Evolutionary conservation across 176 grass and related monocot genomes (phyloP).

Genomic region (Tillandsia leiboldiana): DNA sequence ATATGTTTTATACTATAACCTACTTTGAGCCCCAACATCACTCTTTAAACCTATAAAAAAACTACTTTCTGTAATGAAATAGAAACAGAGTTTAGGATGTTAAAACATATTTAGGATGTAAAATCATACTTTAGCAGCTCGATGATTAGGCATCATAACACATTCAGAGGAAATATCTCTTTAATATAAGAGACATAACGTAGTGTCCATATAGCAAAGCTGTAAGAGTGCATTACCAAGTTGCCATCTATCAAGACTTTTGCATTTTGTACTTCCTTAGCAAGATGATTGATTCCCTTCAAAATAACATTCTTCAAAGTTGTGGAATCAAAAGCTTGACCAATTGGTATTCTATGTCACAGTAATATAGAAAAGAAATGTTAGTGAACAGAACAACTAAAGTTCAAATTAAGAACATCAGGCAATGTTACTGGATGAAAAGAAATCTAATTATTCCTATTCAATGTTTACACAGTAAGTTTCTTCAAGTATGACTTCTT

Average conservation of each 20-base stretch:
- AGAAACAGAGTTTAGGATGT: too few species aligned
- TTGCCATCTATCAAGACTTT: slow-evolving; percentile 63
- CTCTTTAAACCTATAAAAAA: too few species aligned
- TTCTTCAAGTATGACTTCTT: too few species aligned
- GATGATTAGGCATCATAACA: too few species aligned
- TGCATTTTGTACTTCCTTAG: slow-evolving; percentile 63
- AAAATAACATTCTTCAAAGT: slow-evolving; percentile 55
- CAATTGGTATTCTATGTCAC: slow-evolving; percentile 48
- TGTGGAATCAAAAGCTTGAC: slow-evolving; percentile 27
- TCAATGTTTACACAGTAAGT: neutral
- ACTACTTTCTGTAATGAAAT: too few species aligned
- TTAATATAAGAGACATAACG: neutral
- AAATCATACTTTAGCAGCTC: too few species aligned
- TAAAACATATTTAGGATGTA: too few species aligned
- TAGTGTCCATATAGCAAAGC: slow-evolving; percentile 7
- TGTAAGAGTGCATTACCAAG: slow-evolving; percentile 37
- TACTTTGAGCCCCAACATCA: too few species aligned
- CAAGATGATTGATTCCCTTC: slow-evolving; percentile 60
- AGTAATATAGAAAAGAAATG: neutral
- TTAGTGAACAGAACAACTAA: neutral
- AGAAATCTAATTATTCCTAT: slow-evolving; percentile 9
- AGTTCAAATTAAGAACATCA: neutral
- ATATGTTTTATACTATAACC: too few species aligned
- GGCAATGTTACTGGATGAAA: neutral
- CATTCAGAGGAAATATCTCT: too few species aligned